Evolutionary conservation across 2,329 filamentous ascomycete species (phyloP).

Genomic region (Alternaria viburni): DNA sequence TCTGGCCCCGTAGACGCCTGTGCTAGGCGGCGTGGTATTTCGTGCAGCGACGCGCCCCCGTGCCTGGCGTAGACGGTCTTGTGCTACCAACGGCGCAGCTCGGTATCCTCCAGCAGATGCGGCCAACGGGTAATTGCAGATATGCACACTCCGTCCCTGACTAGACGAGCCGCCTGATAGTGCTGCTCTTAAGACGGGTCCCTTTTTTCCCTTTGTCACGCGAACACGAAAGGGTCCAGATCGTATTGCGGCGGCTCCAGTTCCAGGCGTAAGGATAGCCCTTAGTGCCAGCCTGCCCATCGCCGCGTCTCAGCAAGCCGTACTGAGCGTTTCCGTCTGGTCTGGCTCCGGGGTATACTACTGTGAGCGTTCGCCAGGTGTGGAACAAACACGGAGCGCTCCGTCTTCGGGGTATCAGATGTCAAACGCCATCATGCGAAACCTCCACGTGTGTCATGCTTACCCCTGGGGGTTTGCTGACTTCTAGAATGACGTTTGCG

Average conservation of each 20-base stretch:
- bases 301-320: conserved; percentile 7
- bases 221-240: conserved; percentile 20
- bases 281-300: conserved; percentile 12
- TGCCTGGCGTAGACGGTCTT: conserved; percentile 11
- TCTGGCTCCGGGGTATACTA: background rate
- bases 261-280: conserved; percentile 16
- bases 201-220: conserved; percentile 1
- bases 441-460: background rate
- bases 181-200: conserved; percentile 4
- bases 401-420: conserved; percentile 3
- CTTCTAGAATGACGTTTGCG: conserved; percentile 13
- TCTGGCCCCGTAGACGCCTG: conserved; percentile 24
- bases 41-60: conserved; percentile 21
- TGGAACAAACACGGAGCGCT: conserved; percentile 4
- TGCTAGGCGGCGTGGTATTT: conserved; percentile 30
- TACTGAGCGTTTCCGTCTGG: conserved; percentile 9
- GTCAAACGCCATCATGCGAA: conserved; percentile 14
- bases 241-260: conserved; percentile 21
- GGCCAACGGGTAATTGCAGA: conserved; percentile 17
- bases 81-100: conserved; percentile 6
- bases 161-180: conserved; percentile 18
- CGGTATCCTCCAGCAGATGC: conserved; percentile 6
- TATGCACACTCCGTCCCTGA: conserved; percentile 26
- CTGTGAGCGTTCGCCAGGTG: background rate
- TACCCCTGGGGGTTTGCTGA: conserved; percentile 3